Percentiles rank a stretch among this genome's conserved stretches.
phyloP scores from a whole-genome alignment of 75 land plant species.

The Ceratopteris richardii region DNA sequence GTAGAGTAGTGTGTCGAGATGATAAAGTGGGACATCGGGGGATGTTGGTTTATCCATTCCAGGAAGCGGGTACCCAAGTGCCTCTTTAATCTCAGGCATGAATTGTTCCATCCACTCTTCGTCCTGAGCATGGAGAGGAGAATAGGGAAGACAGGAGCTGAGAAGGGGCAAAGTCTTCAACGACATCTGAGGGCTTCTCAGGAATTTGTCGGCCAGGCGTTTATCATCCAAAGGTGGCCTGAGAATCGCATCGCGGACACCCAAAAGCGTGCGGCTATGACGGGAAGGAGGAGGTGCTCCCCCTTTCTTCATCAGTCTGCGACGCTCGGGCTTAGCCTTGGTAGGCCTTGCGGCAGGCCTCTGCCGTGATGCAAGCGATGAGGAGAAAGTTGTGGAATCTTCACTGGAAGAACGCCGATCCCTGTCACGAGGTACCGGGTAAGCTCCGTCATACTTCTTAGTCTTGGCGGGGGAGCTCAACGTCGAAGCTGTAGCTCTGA shows the following conservation, averaged over 20 bases:
- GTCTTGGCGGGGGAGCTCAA: no score
- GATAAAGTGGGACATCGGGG: conserved; percentile 64
- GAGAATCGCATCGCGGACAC: conserved; percentile 29
- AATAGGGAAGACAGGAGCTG: conserved; percentile 73
- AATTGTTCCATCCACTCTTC: conserved; percentile 79
- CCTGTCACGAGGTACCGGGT: no score
- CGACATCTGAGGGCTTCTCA: conserved; percentile 71
- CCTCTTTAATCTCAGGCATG: conserved; percentile 77
- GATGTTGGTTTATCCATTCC: conserved; percentile 8
- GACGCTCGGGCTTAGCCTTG: no score
- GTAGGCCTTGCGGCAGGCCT: no score
- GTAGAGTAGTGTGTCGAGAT: conserved; percentile 70
- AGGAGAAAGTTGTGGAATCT: no score
- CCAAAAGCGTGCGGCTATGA: neutral
- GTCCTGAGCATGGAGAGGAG: conserved; percentile 51
- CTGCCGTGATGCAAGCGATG: no score
- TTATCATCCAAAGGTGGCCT: conserved; percentile 72
- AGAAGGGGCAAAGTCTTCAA: conserved; percentile 64
- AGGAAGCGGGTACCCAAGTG: conserved; percentile 59
- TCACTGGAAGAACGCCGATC: no score
- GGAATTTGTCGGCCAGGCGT: conserved; percentile 52
- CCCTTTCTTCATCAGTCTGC: neutral
- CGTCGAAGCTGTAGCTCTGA: no score
- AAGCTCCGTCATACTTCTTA: no score
- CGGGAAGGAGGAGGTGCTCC: conserved; percentile 1